Evolutionary conservation across 1,139 yeast genomes (phyloP), one percentile per base, ranked within the genome.

Genomic region (Magnusiomyces paraingens): DNA sequence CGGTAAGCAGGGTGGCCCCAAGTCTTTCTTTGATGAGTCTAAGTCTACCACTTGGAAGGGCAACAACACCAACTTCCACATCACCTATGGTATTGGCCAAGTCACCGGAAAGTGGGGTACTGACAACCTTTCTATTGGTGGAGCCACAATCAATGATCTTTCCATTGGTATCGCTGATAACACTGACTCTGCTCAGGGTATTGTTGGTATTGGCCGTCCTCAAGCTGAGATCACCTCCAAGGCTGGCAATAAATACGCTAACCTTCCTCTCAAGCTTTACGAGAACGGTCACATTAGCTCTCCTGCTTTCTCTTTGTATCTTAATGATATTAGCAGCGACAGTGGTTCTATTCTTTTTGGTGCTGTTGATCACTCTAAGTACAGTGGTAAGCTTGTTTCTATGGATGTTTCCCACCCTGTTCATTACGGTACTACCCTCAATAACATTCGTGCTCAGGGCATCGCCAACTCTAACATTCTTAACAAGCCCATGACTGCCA

Each of bases 61-160:
- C 32, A 81, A 82, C 63, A 66, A 70, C 36, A 76, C 84, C 3
- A 56, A 61, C 18, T 77, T 76, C 62, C 58, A 60, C 21, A 84
- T 84, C 57, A 58, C 70, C 39, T 85, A 85, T 63, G 89, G 83
- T 35, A 89, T 84, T 66, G 70, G 72, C 2, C 73, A 83, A 14
- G 88, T 90, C 2, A 58, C 65, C 2, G 93, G 93, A 40, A 60
- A 72, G 45, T 84, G 84, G 84, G 83, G 81, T 17, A 63, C 67
- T 49, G 85, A 79, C 59, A 65, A 64, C 50, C 73, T 80, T 29
- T 57, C 55, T 15, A 62, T 80, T 52, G 79, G 76, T 32, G 70
- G 69, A 51, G 63, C 71, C 17, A 66, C 71, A 6, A 68, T 81
- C 15, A 58, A 70, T 11, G 62, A 68, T 54, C 67, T 78, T 50